phyloP scores from a whole-genome alignment of 129 eudicot genomes.

The Oenanthe sinensis region DNA sequence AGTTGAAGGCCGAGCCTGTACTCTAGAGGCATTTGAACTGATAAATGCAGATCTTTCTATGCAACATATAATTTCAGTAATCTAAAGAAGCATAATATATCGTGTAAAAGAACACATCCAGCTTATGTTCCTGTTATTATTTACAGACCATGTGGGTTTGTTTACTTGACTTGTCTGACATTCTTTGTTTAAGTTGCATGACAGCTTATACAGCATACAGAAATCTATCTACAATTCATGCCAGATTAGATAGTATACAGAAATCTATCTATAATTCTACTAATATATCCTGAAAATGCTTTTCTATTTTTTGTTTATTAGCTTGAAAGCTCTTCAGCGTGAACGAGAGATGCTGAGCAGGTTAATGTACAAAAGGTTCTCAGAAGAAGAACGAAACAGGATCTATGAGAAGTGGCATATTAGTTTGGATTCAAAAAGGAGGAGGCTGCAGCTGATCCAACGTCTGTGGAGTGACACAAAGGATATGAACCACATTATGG shows the following conservation, averaged over 20 bases:
- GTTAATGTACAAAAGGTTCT: constrained; percentile 58
- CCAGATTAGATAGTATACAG: background rate
- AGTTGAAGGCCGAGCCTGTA: background rate
- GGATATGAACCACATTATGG: constrained; percentile 45
- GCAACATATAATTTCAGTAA: background rate
- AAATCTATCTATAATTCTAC: no score
- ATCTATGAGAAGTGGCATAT: constrained; percentile 73
- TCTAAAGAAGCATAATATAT: background rate
- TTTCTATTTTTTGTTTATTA: constrained; percentile 22
- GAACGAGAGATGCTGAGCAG: constrained; percentile 87
- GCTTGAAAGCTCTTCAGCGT: constrained; percentile 71
- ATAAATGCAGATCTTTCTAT: background rate
- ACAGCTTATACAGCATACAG: no score
- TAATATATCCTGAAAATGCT: background rate
- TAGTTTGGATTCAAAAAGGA: constrained; percentile 48
- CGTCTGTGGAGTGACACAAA: constrained; percentile 62
- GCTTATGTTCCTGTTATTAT: background rate
- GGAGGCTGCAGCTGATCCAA: constrained; percentile 58
- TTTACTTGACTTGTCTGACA: background rate
- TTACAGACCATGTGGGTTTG: background rate
- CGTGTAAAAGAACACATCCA: background rate
- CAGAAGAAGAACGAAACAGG: constrained; percentile 60
- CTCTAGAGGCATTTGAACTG: background rate
- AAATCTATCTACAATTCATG: no score
- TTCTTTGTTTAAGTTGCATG: background rate